Base-by-base conservation (phyloP, 441 rosid species). In the Populus hybrid region DNA sequence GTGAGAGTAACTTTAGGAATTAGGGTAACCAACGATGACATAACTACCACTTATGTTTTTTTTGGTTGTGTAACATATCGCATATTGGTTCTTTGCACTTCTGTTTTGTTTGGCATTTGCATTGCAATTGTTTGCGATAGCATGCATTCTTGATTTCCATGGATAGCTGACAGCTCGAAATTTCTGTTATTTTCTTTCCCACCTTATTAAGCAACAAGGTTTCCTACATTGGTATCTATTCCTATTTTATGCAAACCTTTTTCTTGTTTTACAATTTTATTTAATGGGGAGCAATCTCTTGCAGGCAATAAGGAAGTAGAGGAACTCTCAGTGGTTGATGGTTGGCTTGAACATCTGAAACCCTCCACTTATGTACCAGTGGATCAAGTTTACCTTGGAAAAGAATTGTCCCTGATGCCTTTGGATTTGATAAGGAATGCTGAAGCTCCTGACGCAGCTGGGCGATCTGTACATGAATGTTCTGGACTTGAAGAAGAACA, bases 251-350 rank as follows among this genome's bases (percentile, higher is more conserved):
- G 50, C 31, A 59, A 53, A 21, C 45, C 26, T 59, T 21, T 66
- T 59, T 73, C 9, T 26, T 68, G 33, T 63, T 6, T 53, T 53
- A 16, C 20, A 59, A 59, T 24, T 35, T 50, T 24, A 56, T 76
- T 18, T 40, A 10, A 64, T 26, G n/a, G 35, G 50, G 33, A n/a
- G 64, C 65, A 29, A 16, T 75, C 78, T 83, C 80, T 80, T 87
- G 79, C 81, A 91, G 97, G 90, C 79, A 82, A 72, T 76, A 76
- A 80, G 73, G 79, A 82, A 56, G 86, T 76, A 59, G 78, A 76
- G 76, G 89, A 76, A 77, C 72, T 72, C 63, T 73, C 68, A 73
- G 81, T 74, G 82, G 82, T 81, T 12, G 69, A 50, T 59, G 79
- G 78, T 56, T 69, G 82, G 78, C 56, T 82, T 56, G 82, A 76